Evolutionary conservation across 495 filamentous ascomycete genomes (phyloP), one percentile per base, ranked within the genome.

Genomic region (Astrothelium macrocarpum): DNA sequence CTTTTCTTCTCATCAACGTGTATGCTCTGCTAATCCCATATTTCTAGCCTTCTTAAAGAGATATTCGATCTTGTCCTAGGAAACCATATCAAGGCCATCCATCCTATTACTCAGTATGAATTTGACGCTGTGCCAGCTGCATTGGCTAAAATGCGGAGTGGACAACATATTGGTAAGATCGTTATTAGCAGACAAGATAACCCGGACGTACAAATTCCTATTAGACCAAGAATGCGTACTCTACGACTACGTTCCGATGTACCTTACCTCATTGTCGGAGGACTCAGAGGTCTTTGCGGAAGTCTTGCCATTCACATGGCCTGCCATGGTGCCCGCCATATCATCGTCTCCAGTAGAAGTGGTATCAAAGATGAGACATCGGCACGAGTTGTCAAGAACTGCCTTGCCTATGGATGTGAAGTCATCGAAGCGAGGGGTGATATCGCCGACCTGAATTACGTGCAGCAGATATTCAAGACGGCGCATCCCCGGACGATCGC

Each of bases 111-210:
- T 3, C 64, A 62, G 2, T 77, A 72, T 59, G 31, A 25, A 0
- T 67, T 71, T 56, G 59, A 62, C 10, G 34, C 70, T 0, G 63
- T 71, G 0, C 32, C 56, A 1, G 60, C 64, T 4, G 76, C 76
- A 0, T 70, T 79, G 29, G 31, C 62, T 0, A 71, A 67, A 53
- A 74, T 88, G 53, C 84, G 86, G 65, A 70, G 74, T 18, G 83
- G 81, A 34, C 80, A 79, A 42, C 71, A 79, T 4, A 70, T 78
- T 18, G 85, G 86, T 1, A 88, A 88, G 70, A 67, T 84, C 11
- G 78, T 87, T 11, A 70, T 89, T 10, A 71, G 77, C 20, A 74
- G 75, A 0, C 62, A 67, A 18, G 63, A 65, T 4, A 62, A 75
- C n/a, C 34, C 53, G 25, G 42, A 62, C 5, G 68, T 70, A 18